Evolutionary conservation across 108 stramenopile genomes (phyloP), one percentile per base, ranked within the genome.

Genomic region (Bacterosira constricta): DNA sequence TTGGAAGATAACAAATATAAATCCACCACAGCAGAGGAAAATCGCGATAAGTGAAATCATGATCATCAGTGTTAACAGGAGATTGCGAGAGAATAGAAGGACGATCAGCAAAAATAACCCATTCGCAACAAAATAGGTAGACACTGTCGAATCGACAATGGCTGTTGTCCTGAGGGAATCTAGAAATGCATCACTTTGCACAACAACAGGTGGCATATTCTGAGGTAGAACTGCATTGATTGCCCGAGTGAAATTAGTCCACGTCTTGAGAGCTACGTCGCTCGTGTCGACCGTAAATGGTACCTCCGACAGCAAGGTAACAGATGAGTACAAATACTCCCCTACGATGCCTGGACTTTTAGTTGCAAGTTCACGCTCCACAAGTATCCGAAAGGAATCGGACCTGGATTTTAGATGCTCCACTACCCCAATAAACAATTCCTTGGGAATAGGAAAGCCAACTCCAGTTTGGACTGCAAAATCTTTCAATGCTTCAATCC

Each of bases 401-500:
- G 21, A 25, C 35, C 26, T 13, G 5, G 32, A 35, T 58, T 58
- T 58, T 23, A 58, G 6, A 21, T 25, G 32, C 35, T 58, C 17
- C 6, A 58, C 12, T 10, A 20, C 12, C 15, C 56, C 56, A 6
- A 58, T 10, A 21, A 58, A 58, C 8, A 58, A 17, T 15, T 58
- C 56, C 56, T 58, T 58, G 10, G 56, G 56, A 29, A 58, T 6
- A 10, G 56, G 56, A 17, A 58, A 58, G 5, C 56, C 56, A 58
- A 58, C 26, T 29, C 56, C 56, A n/a, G 36, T 38, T 58, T 58
- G 21, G 6, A 29, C n/a, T 20, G 56, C 56, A 37, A 38, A 58
- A 6, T 58, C 25, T 58, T 15, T 5, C 32, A 58, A 17, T 35
- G 36, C 56, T 58, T 58, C 56, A 5, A 58, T 58, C 56, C 56